A percentile compares a stretch with the other conserved stretches of the same genome.
These are phyloP conservation scores for Sicyos baderoa DNA, from an alignment of 306 rosid species.

Conservation along the genomic window DNA sequence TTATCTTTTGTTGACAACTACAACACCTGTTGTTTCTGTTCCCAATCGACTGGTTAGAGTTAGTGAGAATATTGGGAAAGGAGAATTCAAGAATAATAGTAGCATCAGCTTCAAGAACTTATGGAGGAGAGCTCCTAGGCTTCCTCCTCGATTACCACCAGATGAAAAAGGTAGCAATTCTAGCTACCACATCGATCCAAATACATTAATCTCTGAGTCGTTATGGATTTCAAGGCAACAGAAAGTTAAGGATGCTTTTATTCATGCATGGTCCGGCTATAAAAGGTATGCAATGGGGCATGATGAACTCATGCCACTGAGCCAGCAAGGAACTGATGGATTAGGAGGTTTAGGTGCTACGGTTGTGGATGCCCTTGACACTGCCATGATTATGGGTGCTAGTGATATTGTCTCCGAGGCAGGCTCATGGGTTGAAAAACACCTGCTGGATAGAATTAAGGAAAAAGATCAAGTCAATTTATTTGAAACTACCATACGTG, in stretches of 20 bases:
- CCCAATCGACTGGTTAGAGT: slow-evolving; percentile 29
- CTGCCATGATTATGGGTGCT: slow-evolving; percentile 88
- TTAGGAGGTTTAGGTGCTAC: slow-evolving; percentile 96
- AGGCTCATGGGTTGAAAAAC: slow-evolving; percentile 69
- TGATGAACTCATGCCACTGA: slow-evolving; percentile 91
- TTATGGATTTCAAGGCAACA: slow-evolving; percentile 69
- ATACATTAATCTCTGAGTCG: slow-evolving; percentile 23
- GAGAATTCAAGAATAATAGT: slow-evolving; percentile 23
- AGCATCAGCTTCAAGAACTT: slow-evolving; percentile 37
- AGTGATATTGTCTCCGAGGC: slow-evolving; percentile 79
- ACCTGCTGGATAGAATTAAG: slow-evolving; percentile 60
- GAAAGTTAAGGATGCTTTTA: slow-evolving; percentile 71
- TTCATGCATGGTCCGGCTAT: slow-evolving; percentile 93
- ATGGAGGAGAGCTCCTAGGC: slow-evolving; percentile 72
- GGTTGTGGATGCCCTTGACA: slow-evolving; percentile 91
- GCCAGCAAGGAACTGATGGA: slow-evolving; percentile 65
- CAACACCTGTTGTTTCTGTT: slow-evolving; percentile 31
- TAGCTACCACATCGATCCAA: slow-evolving; percentile 23
- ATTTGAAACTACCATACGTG: slow-evolving; percentile 91
- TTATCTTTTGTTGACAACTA: slow-evolving; percentile 50
- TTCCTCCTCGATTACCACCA: slow-evolving; percentile 79
- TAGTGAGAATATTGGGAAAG: slow-evolving; percentile 24
- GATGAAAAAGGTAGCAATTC: slow-evolving; percentile 32
- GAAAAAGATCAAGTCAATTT: slow-evolving; percentile 87
- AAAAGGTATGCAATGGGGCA: slow-evolving; percentile 77